Base-by-base conservation (phyloP, 2,329 filamentous ascomycete species). In the Aspergillus proliferans region DNA sequence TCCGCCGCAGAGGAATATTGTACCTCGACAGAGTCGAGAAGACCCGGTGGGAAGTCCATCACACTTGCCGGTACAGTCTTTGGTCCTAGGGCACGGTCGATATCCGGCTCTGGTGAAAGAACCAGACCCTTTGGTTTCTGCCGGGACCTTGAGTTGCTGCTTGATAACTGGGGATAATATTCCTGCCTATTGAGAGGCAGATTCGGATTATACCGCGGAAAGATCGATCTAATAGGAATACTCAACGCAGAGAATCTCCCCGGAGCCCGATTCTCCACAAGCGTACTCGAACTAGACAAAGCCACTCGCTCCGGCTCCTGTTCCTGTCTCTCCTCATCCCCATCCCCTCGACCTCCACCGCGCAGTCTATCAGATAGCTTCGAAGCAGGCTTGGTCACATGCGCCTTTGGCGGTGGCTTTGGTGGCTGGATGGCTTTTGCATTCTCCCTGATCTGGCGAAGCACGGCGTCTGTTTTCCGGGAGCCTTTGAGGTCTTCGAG, bases 151-250 rank as follows among this genome's bases (percentile, higher is more conserved):
- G 19, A 52, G 38, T 12, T 44, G 43, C 54, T 51, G 24, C 46
- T 49, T 18, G 59, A 49, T 8, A 57, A 49, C 30, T 61, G 62
- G 7, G 66, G 64, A 42, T 62, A 66, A 51, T 71, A 70, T 7
- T 59, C 54, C 49, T 74, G 71, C 48, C 68, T 62, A 26, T 50
- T 60, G 33, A 70, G 56, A 14, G 69, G 61, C 1, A 70, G 21
- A 12, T 66, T 62, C 1, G 69, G 67, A 50, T 75, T 62, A 50
- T 73, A 73, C 8, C 59, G 68, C 6, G 73, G 73, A 50, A 75
- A 75, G 53, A 75, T 75, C 4, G 73, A 75, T 49, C 58, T 67
- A 54, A 75, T 73, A 9, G 69, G 69, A 19, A 66, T 50, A 3
- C 64, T 56, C 0, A 69, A 67, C 3, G 70, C 65, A 8, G 47